phyloP scores from a whole-genome alignment of 2,329 filamentous ascomycete genomes.

The Diaporthe australafricana region DNA sequence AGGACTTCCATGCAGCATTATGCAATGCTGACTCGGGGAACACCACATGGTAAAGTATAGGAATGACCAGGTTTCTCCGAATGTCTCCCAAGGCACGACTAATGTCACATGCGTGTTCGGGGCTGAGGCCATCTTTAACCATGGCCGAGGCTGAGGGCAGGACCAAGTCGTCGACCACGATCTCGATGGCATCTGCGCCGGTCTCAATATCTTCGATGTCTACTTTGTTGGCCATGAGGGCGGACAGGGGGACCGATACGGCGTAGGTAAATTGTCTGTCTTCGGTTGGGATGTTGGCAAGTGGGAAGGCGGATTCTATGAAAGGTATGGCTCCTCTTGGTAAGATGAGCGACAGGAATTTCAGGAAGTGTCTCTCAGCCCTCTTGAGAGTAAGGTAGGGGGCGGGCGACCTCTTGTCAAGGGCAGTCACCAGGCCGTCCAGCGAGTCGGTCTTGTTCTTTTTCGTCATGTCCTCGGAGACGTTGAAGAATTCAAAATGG shows the following conservation, averaged over 20 bases:
- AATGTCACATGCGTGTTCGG: conserved; percentile 60
- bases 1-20: conserved; percentile 41
- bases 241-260: conserved; percentile 69
- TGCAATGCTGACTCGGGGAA: conserved; percentile 45
- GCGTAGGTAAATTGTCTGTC: conserved; percentile 75
- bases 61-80: conserved; percentile 71
- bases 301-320: conserved; percentile 73
- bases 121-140: conserved; percentile 40
- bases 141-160: conserved; percentile 37
- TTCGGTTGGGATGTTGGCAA: conserved; percentile 71
- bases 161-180: conserved; percentile 61
- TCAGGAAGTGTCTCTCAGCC: conserved; percentile 76
- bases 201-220: conserved; percentile 74
- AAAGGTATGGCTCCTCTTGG: conserved; percentile 66
- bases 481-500: conserved; percentile 82
- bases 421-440: conserved; percentile 45
- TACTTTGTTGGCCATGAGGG: conserved; percentile 62
- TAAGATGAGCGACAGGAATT: conserved; percentile 73
- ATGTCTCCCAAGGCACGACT: conserved; percentile 70
- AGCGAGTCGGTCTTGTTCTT: conserved; percentile 47
- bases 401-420: conserved; percentile 56
- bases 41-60: conserved; percentile 66
- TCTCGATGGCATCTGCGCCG: conserved; percentile 75
- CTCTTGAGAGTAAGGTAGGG: conserved; percentile 76
- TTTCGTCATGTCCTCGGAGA: conserved; percentile 62